Evolutionary conservation across 148 eudicot species (phyloP).

Genomic region (Chenopodium album): DNA sequence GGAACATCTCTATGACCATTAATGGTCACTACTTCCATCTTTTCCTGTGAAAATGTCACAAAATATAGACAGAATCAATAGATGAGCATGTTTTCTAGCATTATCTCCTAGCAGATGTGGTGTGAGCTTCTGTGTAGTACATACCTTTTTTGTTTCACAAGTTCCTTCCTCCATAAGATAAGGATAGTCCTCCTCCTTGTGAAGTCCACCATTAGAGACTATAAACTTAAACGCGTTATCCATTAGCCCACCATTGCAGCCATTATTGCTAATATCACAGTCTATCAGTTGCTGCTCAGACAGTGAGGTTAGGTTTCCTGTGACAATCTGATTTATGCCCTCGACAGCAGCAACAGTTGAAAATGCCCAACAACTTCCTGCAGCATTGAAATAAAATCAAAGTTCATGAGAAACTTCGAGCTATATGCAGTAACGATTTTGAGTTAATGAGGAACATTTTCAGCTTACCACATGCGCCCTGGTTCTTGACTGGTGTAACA

Average conservation of each 20-base stretch:
- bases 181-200: constrained; percentile 61
- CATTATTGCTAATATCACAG: constrained; percentile 50
- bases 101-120: neutral
- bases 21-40: constrained; percentile 43
- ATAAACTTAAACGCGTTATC: constrained; percentile 54
- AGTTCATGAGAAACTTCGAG: neutral
- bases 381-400: neutral
- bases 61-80: neutral
- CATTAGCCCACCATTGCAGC: constrained; percentile 64
- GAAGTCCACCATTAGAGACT: constrained; percentile 45
- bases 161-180: constrained; percentile 52
- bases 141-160: constrained; percentile 48
- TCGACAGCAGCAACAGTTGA: constrained; percentile 64
- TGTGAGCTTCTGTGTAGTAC: no score
- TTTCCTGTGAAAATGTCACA: constrained; percentile 29
- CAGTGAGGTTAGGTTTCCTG: constrained; percentile 47
- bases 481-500: constrained; percentile 56
- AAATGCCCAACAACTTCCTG: constrained; percentile 76
- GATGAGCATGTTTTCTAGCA: neutral
- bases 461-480: constrained; percentile 61
- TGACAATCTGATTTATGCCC: constrained; percentile 62
- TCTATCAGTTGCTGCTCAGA: constrained; percentile 65
- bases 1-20: constrained; percentile 62
- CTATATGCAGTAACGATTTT: neutral
- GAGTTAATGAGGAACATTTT: neutral